Percentiles rank a stretch among this genome's conserved stretches.
Evolutionary conservation across 1,284 basidiomycete genomes (phyloP).

Genomic region (Cryptococcus sp.): DNA sequence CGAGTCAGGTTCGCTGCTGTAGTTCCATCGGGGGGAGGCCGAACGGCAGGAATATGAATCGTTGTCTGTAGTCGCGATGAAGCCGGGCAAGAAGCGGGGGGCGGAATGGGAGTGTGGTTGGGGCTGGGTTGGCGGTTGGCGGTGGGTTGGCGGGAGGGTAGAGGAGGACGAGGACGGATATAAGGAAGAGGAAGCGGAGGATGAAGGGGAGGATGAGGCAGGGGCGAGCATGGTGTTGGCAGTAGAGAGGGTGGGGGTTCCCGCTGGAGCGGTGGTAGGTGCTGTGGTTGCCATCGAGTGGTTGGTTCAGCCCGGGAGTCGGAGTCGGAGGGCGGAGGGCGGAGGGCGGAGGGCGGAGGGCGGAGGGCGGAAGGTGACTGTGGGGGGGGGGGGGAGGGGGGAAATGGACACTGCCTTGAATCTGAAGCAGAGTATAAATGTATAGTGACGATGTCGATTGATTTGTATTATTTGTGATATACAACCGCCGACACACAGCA

Average conservation of each 20-base stretch:
- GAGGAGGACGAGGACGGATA: background rate
- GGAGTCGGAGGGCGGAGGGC: background rate
- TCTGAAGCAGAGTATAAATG: background rate
- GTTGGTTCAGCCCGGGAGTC: too few species aligned
- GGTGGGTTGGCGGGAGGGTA: background rate
- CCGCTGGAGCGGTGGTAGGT: too few species aligned
- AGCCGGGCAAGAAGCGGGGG: slow-evolving; percentile 7
- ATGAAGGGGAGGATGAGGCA: background rate
- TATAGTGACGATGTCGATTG: background rate
- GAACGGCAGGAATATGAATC: slow-evolving; percentile 1
- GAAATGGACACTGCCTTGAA: background rate
- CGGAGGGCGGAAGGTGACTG: slow-evolving; percentile 4
- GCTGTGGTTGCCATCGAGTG: too few species aligned
- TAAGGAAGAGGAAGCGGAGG: too few species aligned
- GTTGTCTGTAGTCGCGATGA: slow-evolving; percentile 1
- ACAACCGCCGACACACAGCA: slow-evolving; percentile 23
- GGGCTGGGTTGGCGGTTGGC: background rate
- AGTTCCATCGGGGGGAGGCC: background rate
- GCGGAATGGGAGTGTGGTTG: background rate
- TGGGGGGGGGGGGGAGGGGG: background rate
- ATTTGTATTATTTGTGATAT: slow-evolving; percentile 24
- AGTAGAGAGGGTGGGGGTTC: too few species aligned
- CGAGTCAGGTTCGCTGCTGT: background rate
- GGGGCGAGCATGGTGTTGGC: background rate
- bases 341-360: background rate